A percentile compares a stretch with the other conserved stretches of the same genome.
Evolutionary conservation across 345 rosid genomes (phyloP).

Genomic region (Mallotus nudiflorus): DNA sequence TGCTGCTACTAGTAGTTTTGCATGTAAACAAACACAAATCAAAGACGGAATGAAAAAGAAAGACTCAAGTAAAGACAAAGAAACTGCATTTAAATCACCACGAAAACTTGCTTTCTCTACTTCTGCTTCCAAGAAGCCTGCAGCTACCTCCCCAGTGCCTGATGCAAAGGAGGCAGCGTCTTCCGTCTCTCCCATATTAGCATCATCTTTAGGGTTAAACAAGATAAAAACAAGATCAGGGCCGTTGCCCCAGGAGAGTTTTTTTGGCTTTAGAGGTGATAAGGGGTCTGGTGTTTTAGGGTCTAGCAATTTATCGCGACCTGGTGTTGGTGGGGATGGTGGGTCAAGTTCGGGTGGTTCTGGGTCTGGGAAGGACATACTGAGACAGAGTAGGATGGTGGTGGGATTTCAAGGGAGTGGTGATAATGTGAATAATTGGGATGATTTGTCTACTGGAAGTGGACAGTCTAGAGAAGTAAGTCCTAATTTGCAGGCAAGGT

Average conservation of each 20-base stretch:
- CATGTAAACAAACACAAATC: slow-evolving; percentile 50
- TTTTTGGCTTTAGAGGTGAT: slow-evolving; percentile 56
- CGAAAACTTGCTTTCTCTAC: not conserved
- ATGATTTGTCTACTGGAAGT: slow-evolving; percentile 45
- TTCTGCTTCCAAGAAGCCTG: not conserved
- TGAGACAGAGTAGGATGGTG: slow-evolving; percentile 36
- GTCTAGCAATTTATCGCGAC: slow-evolving; percentile 79
- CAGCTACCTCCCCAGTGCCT: not conserved
- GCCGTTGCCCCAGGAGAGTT: slow-evolving; percentile 87
- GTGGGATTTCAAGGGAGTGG: slow-evolving; percentile 22
- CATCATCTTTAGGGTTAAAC: slow-evolving; percentile 91
- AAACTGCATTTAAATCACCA: slow-evolving; percentile 6
- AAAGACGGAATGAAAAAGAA: slow-evolving; percentile 68
- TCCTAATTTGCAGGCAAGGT: slow-evolving; percentile 54
- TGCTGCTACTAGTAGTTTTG: slow-evolving; percentile 8
- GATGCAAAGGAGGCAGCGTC: slow-evolving; percentile 44
- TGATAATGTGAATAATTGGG: slow-evolving; percentile 43
- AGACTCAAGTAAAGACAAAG: slow-evolving; percentile 51
- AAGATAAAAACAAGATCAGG: slow-evolving; percentile 96
- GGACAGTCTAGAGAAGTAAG: slow-evolving; percentile 58
- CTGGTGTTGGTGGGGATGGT: slow-evolving; percentile 36
- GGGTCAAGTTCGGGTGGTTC: slow-evolving; percentile 36
- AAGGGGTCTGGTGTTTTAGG: slow-evolving; percentile 56
- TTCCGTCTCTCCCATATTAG: slow-evolving; percentile 77
- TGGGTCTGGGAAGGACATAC: slow-evolving; percentile 44